Base-by-base conservation (phyloP, 192 early-diverging fungal species). In the Mortierella alpina region DNA sequence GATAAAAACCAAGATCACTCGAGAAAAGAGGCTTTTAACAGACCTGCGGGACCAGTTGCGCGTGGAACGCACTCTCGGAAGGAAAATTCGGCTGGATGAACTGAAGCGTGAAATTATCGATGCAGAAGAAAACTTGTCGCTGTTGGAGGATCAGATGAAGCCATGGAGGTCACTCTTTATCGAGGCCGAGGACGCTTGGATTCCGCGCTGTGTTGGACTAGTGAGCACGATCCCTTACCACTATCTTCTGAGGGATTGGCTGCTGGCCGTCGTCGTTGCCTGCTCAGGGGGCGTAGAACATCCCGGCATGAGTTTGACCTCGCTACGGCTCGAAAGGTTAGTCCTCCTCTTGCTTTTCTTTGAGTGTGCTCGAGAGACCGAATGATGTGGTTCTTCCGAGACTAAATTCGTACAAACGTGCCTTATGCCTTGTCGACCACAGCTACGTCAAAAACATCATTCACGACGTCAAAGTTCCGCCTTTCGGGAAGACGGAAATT, bases 401-500 rank as follows among this genome's bases (percentile, higher is more conserved):
- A 31, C 31, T 31, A 31, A 31, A 31, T 31, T 31, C 31, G 31
- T 31, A 31, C 31, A 31, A 31, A 31, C 31, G n/a, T 56, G 20
- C 7, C 31, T 5, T 54, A 22, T 17, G 18, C 4, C 59, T 18
- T 40, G 40, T 52, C 42, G 10, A 2, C 54, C 6, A 12, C 41
- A 70, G 92, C 59, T 89, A 84, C 60, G 79, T 94, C 5, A 64
- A 83, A 14, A 94, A 95, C 69, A 74, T 95, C 31, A 85, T 95
- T 12, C 83, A 89, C 62, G 92, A 95, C 63, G 80, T 95, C 20
- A 91, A 88, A 39, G 61, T 94, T 9, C 94, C 94, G 12, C 93
- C 94, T 12, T 92, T 92, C 55, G 94, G 94, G 45, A 92, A 91
- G 67, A 85, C 91, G 41, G 94, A 95, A 72, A 81, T 95, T 15